phyloP scores from a whole-genome alignment of 2,329 filamentous ascomycete species.

The Mollisiaceae sp. region DNA sequence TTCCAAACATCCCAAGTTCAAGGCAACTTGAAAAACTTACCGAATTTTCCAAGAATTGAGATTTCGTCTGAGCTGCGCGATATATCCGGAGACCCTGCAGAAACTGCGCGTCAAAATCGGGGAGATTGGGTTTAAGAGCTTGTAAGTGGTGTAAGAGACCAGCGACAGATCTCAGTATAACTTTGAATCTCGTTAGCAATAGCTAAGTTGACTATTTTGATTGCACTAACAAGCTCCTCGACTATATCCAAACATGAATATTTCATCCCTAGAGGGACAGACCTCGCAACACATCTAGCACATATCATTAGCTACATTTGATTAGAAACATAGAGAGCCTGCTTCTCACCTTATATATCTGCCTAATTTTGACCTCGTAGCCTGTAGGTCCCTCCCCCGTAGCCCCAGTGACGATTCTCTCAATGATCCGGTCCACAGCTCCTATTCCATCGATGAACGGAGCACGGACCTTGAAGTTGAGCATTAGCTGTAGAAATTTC shows the following conservation, averaged over 20 bases:
- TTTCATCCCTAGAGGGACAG: conserved; percentile 8
- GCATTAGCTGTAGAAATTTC: not conserved
- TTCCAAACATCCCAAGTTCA: too few relatives aligned
- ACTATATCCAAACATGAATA: conserved; percentile 13
- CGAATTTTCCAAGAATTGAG: conserved; percentile 10
- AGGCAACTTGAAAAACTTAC: not conserved
- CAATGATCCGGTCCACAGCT: conserved; percentile 12
- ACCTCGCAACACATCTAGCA: conserved; percentile 7
- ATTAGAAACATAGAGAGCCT: not conserved
- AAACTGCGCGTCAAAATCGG: conserved; percentile 5
- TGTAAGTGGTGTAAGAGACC: conserved; percentile 6
- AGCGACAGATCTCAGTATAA: conserved; percentile 7
- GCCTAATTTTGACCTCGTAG: conserved; percentile 8
- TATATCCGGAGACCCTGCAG: not conserved
- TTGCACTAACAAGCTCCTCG: conserved; percentile 9
- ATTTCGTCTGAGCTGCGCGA: conserved; percentile 4
- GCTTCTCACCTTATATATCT: conserved; percentile 6
- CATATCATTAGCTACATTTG: not conserved
- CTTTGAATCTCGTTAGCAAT: not conserved
- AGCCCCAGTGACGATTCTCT: conserved; percentile 15
- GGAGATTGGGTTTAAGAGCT: not conserved
- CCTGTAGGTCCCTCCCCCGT: conserved; percentile 12
- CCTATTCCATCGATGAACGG: conserved; percentile 13
- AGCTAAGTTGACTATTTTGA: not conserved
- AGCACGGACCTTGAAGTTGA: conserved; percentile 3